Base-by-base conservation (phyloP, 2,329 filamentous ascomycete genomes). In the Fonsecaea pugnacius region DNA sequence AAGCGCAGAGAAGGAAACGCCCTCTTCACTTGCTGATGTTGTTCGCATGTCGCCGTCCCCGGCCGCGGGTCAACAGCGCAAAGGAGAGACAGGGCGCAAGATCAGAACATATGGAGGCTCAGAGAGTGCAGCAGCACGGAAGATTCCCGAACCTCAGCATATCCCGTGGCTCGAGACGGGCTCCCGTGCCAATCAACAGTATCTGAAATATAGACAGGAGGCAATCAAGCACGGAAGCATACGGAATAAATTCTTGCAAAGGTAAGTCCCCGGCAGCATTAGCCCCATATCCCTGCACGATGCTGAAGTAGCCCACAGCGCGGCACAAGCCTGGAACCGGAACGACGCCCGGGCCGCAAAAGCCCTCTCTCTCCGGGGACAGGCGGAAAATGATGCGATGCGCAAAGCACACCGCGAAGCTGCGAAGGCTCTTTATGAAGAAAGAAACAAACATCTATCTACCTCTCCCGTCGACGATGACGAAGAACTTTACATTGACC, bases 101-200 rank as follows among this genome's bases (percentile, higher is more conserved):
- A 70, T 72, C 50, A 58, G 69, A 60, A 68, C 70, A 1, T 71
- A 68, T 51, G 69, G 66, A 14, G 64, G 69, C 18, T 68, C 65
- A 6, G 71, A 72, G 72, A 95, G 89, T 74, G 84, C 86, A 30
- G 89, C 92, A 33, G 91, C 92, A 16, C 89, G 91, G 75, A 89
- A 91, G 1, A 98, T 99, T 62, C 86, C 91, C 18, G 87, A 88
- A 63, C 95, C 95, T 9, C 92, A 95, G 74, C 91, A 97, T 71
- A 92, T 99, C 53, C 95, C 95, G 0, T 99, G 95, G 95, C 81
- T 98, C 3, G 94, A 97, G 77, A 98, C 95, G 2, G 95, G 95
- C 24, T 89, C 94, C 59, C 87, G 87, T 68, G 91, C 91, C 69
- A 98, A 99, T 76, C 92, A 93, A 77, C 89, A 92, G 27, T 99